Evolutionary conservation across 2,329 filamentous ascomycete genomes (phyloP).

Genomic region (Fusarium papillatum): DNA sequence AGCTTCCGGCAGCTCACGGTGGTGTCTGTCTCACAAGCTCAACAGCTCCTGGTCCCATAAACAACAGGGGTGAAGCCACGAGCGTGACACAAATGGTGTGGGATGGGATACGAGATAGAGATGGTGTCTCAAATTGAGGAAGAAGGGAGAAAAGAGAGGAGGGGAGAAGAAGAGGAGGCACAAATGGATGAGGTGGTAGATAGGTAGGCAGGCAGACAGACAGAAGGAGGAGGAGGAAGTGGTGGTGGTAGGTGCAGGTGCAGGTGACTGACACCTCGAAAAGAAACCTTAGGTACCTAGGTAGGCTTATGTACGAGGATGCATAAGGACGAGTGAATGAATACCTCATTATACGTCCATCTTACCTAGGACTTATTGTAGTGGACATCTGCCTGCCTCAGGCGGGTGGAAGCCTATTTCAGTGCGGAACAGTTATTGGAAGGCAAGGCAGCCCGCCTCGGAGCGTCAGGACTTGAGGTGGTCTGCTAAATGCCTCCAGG

Average conservation of each 20-base stretch:
- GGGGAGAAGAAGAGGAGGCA: background rate
- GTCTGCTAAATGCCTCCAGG: background rate
- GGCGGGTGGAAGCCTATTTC: background rate
- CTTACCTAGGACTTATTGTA: background rate
- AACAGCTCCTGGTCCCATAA: constrained; percentile 1
- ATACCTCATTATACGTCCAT: background rate
- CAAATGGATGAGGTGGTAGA: background rate
- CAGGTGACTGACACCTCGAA: constrained; percentile 10
- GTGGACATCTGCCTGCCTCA: background rate
- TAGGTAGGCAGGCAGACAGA: background rate
- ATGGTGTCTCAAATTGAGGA: background rate
- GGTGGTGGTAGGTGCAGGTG: background rate
- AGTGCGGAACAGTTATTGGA: background rate
- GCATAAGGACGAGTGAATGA: background rate
- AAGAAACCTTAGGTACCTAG: background rate
- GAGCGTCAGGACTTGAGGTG: background rate
- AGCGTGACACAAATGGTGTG: background rate
- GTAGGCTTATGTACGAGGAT: constrained; percentile 9
- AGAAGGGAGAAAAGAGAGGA: background rate
- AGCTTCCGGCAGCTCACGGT: background rate
- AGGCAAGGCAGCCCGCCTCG: background rate
- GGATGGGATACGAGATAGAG: background rate
- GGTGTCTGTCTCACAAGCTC: constrained; percentile 7
- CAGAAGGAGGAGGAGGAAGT: background rate
- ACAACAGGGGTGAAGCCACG: background rate